Evolutionary conservation across 495 filamentous ascomycete genomes (phyloP).

Genomic region (Talaromyces liani): DNA sequence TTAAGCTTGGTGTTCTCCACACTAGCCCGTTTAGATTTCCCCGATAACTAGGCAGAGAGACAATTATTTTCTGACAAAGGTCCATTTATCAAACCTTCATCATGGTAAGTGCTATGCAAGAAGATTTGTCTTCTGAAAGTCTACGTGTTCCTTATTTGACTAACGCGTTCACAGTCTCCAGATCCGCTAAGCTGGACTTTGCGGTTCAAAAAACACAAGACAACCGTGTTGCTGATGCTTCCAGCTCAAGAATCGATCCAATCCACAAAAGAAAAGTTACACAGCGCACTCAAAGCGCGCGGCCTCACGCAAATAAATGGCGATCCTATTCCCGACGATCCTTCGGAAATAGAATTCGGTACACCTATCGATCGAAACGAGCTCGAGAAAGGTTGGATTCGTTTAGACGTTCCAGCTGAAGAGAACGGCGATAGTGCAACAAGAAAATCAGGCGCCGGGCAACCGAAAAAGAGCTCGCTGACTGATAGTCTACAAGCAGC

Average conservation of each 20-base stretch:
- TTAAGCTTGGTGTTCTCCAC: neutral
- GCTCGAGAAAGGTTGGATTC: conserved; percentile 48
- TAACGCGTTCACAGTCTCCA: conserved; percentile 12
- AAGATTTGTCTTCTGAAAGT: neutral
- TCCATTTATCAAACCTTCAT: conserved; percentile 1
- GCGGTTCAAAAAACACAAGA: conserved; percentile 71
- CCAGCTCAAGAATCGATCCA: conserved; percentile 52
- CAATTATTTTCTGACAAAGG: neutral
- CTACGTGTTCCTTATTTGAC: neutral
- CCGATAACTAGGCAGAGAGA: neutral
- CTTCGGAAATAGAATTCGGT: conserved; percentile 46
- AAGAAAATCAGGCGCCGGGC: conserved; percentile 30
- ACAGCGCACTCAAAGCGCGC: conserved; percentile 43
- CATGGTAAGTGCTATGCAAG: conserved; percentile 16
- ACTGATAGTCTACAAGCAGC: conserved; percentile 38
- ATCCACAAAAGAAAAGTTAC: conserved; percentile 55
- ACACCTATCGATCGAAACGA: conserved; percentile 48
- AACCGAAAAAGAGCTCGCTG: conserved; percentile 25
- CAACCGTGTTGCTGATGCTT: conserved; percentile 68
- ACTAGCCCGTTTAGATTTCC: neutral
- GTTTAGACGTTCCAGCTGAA: conserved; percentile 30
- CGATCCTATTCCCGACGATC: conserved; percentile 36
- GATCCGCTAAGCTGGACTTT: conserved; percentile 51
- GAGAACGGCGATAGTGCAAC: conserved; percentile 32
- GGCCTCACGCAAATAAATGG: conserved; percentile 36